phyloP scores from a whole-genome alignment of 164 flowering plant species.

The Liquidambar formosana region DNA sequence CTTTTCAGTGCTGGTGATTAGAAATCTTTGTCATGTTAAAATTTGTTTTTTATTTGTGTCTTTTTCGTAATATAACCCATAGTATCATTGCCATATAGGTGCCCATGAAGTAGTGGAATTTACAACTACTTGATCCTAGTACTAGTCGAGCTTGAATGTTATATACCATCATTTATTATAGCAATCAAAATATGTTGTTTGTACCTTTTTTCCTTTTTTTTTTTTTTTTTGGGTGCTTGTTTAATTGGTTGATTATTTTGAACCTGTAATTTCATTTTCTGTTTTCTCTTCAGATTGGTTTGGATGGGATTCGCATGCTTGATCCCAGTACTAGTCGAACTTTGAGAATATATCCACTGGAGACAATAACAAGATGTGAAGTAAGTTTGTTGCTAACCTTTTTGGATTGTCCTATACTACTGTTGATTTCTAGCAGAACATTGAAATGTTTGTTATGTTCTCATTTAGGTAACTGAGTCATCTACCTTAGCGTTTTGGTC shows the following conservation, averaged over 20 bases:
- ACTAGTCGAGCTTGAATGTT: too few relatives aligned
- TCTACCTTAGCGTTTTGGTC: conserved; percentile 89
- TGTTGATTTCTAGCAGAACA: background rate
- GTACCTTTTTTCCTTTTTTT: background rate
- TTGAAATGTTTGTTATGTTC: conserved; percentile 11
- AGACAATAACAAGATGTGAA: conserved; percentile 86
- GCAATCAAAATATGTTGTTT: background rate
- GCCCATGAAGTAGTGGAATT: too few relatives aligned
- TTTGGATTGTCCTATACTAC: background rate
- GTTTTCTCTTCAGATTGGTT: conserved; percentile 62
- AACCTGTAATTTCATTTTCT: background rate
- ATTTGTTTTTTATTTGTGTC: too few relatives aligned
- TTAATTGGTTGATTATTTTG: background rate
- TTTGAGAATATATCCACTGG: conserved; percentile 90
- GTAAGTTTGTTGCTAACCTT: conserved; percentile 41
- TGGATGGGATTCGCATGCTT: conserved; percentile 98
- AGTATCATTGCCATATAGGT: too few relatives aligned
- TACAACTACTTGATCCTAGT: too few relatives aligned
- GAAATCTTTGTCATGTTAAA: too few relatives aligned
- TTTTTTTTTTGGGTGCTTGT: background rate
- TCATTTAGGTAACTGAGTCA: conserved; percentile 59
- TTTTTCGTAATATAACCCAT: too few relatives aligned
- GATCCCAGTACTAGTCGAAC: conserved; percentile 78
- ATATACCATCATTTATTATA: background rate
- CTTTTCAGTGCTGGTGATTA: too few relatives aligned